phyloP scores from a whole-genome alignment of 805 yeast species.

The Candida corydali region DNA sequence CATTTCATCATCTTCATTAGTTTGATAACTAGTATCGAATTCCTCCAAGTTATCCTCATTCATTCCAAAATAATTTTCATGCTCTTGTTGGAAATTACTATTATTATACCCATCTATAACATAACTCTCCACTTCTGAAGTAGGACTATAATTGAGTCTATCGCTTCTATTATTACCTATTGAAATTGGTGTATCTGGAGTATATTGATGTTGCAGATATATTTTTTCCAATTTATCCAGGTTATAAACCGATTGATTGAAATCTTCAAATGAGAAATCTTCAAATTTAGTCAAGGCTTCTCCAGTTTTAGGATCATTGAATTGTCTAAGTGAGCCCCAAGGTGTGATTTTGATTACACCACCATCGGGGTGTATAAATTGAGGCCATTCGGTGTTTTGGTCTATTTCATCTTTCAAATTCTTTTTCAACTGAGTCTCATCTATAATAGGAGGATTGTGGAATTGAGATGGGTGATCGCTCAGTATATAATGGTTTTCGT shows the following conservation, averaged over 20 bases:
- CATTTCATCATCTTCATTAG: conserved; percentile 11
- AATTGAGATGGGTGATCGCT: background rate
- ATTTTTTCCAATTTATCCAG: background rate
- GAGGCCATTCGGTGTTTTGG: conserved; percentile 42
- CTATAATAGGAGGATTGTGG: background rate
- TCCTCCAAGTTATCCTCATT: conserved; percentile 17
- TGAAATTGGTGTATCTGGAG: conserved; percentile 25
- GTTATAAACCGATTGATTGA: conserved; percentile 7
- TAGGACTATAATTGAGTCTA: conserved; percentile 23
- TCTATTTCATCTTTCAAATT: conserved; percentile 9
- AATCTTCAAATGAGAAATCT: conserved; percentile 29
- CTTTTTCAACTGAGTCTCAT: background rate
- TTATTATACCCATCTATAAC: conserved; percentile 20
- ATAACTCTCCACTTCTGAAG: conserved; percentile 36
- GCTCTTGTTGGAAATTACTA: conserved; percentile 17
- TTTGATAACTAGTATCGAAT: conserved; percentile 8
- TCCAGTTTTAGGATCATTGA: conserved; percentile 36
- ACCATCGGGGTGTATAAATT: conserved; percentile 58
- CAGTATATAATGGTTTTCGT: background rate
- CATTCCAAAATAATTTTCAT: conserved; percentile 38
- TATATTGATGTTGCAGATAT: conserved; percentile 8
- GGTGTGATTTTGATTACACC: conserved; percentile 61
- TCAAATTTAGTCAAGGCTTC: conserved; percentile 47
- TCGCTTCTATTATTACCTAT: conserved; percentile 9
- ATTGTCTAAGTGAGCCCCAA: conserved; percentile 54